Conservation (phyloP, 139 green algal genomes). For the Zygnema circumcarinatum region DNA sequence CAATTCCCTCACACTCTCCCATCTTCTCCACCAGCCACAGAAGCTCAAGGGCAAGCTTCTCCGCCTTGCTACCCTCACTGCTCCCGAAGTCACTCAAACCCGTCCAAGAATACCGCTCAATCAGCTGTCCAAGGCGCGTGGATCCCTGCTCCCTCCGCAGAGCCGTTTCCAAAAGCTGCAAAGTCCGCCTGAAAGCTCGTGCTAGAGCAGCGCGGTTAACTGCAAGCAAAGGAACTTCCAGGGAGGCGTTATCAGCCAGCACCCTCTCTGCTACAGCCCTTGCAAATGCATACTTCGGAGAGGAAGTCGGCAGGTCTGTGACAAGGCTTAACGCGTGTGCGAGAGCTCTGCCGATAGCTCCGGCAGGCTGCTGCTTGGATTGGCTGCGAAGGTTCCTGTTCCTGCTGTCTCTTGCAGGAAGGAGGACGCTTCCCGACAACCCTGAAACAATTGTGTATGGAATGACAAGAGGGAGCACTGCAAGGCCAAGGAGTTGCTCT, state of each 20-base stretch:
- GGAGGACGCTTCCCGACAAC: not conserved
- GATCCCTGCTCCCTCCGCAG: not conserved
- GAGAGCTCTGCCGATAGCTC: not conserved
- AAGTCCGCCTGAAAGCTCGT: slow-evolving; percentile 16
- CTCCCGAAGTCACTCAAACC: not conserved
- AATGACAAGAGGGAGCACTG: not conserved
- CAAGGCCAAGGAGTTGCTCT: not conserved
- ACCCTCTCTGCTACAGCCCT: slow-evolving; percentile 14
- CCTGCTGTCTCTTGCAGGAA: not conserved
- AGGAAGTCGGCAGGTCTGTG: slow-evolving; percentile 12
- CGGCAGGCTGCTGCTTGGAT: not conserved
- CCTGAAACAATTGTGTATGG: not conserved
- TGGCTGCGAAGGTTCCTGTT: not conserved
- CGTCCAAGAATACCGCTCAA: not conserved
- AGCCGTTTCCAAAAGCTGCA: not conserved
- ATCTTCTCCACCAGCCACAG: slow-evolving; percentile 26
- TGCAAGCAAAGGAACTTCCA: not conserved
- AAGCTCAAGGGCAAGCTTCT: slow-evolving; percentile 23
- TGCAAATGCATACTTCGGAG: slow-evolving; percentile 23
- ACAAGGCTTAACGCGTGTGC: slow-evolving; percentile 1
- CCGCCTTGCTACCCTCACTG: not conserved
- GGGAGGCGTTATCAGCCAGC: slow-evolving; percentile 10
- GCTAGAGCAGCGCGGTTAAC: not conserved
- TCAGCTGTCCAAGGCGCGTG: not conserved
- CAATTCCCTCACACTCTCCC: slow-evolving; percentile 16